Conservation (phyloP, 305 asterid species). For the Fraxinus albicans region DNA sequence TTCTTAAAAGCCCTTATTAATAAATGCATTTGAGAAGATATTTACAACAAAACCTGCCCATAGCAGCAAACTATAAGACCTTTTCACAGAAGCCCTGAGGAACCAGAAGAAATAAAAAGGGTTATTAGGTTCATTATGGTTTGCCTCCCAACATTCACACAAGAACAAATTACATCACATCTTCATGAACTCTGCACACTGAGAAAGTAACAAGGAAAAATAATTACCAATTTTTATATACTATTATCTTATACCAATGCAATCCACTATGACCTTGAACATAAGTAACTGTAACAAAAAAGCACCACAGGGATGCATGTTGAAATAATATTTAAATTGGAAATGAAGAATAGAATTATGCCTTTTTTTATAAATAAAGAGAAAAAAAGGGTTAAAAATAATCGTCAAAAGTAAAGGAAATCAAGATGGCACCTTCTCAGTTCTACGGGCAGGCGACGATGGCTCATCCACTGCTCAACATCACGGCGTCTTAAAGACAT, state of each 20-base stretch:
- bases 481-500: slow-evolving; percentile 83
- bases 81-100: not conserved
- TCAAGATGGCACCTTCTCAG: slow-evolving; percentile 53
- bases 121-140: not conserved
- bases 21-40: not conserved
- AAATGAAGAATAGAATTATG: not conserved
- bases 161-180: not conserved
- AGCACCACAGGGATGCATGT: not conserved
- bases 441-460: slow-evolving; percentile 71
- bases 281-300: not conserved
- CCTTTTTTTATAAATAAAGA: not conserved
- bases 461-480: slow-evolving; percentile 96
- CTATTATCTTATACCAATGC: not conserved
- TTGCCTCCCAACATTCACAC: not conserved
- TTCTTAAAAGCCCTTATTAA: not conserved
- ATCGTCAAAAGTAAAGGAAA: not conserved
- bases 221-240: not conserved
- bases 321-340: not conserved
- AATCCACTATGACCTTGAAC: not conserved
- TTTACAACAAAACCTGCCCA: not conserved
- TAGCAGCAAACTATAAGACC: not conserved
- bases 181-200: not conserved
- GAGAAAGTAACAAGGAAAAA: not conserved
- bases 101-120: not conserved
- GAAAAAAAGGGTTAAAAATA: not conserved